phyloP scores from a whole-genome alignment of 352 stramenopile genomes.

The Phytophthora palmivora region DNA sequence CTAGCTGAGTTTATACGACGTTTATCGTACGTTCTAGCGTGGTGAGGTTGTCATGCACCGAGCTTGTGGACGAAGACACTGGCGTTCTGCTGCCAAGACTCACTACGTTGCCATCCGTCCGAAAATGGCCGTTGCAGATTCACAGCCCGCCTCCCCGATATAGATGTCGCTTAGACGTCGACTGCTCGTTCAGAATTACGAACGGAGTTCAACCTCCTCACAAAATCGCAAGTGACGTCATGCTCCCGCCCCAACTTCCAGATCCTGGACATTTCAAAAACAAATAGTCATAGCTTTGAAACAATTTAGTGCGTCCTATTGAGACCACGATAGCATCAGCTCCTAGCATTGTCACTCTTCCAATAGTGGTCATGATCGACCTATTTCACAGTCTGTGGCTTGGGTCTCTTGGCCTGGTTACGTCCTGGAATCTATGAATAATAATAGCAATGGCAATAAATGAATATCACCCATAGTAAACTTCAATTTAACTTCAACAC shows the following conservation, averaged over 20 bases:
- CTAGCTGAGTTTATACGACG: slow-evolving; percentile 4
- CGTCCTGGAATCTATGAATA: slow-evolving; percentile 59
- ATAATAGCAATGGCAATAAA: not conserved
- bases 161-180: slow-evolving; percentile 4
- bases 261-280: not conserved
- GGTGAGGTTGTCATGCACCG: slow-evolving; percentile 12
- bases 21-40: slow-evolving; percentile 8
- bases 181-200: not conserved
- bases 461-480: not conserved
- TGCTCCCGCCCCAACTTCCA: not conserved
- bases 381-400: slow-evolving; percentile 40
- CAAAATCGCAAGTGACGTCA: no score
- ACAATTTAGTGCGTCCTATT: not conserved
- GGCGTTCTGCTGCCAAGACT: not conserved
- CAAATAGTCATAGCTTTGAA: not conserved
- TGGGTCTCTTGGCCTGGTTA: slow-evolving; percentile 65
- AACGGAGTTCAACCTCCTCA: not conserved
- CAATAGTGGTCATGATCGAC: not conserved
- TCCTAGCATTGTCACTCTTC: not conserved
- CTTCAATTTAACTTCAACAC: slow-evolving; percentile 2
- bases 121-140: not conserved
- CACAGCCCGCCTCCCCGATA: not conserved
- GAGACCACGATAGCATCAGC: slow-evolving; percentile 4
- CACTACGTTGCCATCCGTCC: slow-evolving; percentile 14
- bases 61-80: slow-evolving; percentile 14